Evolutionary conservation across 2,329 filamentous ascomycete genomes (phyloP).

Genomic region (Fusarium camptoceras): DNA sequence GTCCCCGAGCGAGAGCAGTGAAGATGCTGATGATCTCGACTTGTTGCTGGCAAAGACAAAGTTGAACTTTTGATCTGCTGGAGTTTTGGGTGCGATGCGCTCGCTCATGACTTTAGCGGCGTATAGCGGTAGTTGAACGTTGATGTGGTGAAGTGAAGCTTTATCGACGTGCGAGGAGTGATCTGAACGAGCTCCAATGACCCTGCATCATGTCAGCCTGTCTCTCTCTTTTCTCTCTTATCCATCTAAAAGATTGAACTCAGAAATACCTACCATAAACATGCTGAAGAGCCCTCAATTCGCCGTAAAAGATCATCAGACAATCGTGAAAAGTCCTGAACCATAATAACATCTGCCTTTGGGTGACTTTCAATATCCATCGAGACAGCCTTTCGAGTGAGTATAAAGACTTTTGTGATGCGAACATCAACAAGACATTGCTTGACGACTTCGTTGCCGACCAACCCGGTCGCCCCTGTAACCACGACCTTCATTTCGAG

Average conservation of each 20-base stretch:
- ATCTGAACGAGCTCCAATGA: conserved; percentile 58
- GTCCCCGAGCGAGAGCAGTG: conserved; percentile 53
- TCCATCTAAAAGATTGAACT: neutral
- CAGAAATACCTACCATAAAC: conserved; percentile 67
- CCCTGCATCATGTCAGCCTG: conserved; percentile 47
- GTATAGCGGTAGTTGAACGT: conserved; percentile 68
- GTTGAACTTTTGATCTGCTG: conserved; percentile 52
- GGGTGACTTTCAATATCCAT: conserved; percentile 56
- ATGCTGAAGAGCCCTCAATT: conserved; percentile 67
- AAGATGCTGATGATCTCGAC: conserved; percentile 51
- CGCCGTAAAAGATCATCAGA: conserved; percentile 52
- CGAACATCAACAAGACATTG: conserved; percentile 61
- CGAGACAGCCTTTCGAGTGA: conserved; percentile 61
- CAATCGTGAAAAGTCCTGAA: conserved; percentile 66
- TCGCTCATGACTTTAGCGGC: conserved; percentile 66
- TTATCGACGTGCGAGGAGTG: conserved; percentile 61
- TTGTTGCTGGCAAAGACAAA: conserved; percentile 59
- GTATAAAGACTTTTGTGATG: conserved; percentile 64
- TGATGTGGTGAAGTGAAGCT: conserved; percentile 60
- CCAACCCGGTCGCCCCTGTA: conserved; percentile 68
- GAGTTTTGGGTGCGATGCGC: conserved; percentile 48
- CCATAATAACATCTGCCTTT: conserved; percentile 63
- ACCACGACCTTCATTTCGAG: conserved; percentile 67
- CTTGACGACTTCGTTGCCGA: conserved; percentile 65
- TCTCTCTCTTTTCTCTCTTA: neutral